A percentile compares a stretch with the other conserved stretches of the same genome.
phyloP scores from a whole-genome alignment of 495 filamentous ascomycete genomes.

The Penicillium verhagenii region DNA sequence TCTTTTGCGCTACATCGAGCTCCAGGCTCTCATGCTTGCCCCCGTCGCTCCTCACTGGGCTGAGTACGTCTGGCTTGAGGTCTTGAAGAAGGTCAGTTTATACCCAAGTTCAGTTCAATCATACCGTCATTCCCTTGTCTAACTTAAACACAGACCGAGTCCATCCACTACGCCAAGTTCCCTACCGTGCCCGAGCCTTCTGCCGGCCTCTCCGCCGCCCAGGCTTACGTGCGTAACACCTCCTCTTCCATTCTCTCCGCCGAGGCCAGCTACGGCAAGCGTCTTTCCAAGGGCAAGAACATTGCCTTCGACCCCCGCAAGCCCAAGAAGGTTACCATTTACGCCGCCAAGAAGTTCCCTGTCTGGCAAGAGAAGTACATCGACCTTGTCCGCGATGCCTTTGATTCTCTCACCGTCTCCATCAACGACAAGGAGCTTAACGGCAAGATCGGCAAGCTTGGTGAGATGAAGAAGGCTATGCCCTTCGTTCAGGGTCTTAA shows the following conservation, averaged over 20 bases:
- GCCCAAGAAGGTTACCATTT: constrained; percentile 90
- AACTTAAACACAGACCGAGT: constrained; percentile 43
- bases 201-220: constrained; percentile 65
- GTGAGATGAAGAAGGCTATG: constrained; percentile 97
- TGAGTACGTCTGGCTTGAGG: constrained; percentile 89
- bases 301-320: constrained; percentile 80
- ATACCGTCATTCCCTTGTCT: constrained; percentile 7
- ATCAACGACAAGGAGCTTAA: constrained; percentile 79
- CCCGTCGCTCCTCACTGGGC: constrained; percentile 91
- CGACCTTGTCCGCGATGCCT: constrained; percentile 69
- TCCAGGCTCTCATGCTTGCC: constrained; percentile 79
- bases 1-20: constrained; percentile 72
- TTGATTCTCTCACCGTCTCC: constrained; percentile 51
- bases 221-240: constrained; percentile 76
- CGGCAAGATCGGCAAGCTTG: constrained; percentile 70
- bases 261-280: constrained; percentile 79
- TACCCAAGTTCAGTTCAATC: not conserved
- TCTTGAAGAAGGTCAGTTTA: constrained; percentile 65
- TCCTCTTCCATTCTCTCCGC: constrained; percentile 79
- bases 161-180: constrained; percentile 78
- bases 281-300: constrained; percentile 82
- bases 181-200: constrained; percentile 66
- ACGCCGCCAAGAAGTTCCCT: constrained; percentile 72
- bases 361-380: constrained; percentile 92
- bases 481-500: constrained; percentile 90